phyloP scores from a whole-genome alignment of 352 stramenopile species.

The Pythium vanterpoolii region DNA sequence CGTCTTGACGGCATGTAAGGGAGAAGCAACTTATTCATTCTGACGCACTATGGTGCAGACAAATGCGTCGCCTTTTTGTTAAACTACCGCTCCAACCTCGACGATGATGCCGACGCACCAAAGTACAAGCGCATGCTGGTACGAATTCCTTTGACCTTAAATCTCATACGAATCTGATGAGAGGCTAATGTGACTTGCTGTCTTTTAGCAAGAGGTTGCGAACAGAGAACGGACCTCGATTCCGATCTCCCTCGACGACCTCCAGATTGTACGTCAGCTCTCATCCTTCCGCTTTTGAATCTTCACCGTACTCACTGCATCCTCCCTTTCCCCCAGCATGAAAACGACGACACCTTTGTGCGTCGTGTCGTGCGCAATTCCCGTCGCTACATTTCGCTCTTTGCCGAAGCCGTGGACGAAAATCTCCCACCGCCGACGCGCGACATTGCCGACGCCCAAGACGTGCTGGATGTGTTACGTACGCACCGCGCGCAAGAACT shows the following conservation, averaged over 20 bases:
- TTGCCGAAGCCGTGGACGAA: conserved; percentile 87
- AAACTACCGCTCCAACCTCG: conserved; percentile 74
- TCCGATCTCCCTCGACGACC: conserved; percentile 73
- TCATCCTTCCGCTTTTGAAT: not conserved
- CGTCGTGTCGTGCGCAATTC: conserved; percentile 84
- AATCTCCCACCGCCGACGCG: conserved; percentile 75
- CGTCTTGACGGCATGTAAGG: not conserved
- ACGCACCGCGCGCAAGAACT: conserved; percentile 75
- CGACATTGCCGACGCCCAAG: conserved; percentile 77
- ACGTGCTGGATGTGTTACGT: conserved; percentile 83
- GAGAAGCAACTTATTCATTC: not conserved
- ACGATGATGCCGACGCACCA: conserved; percentile 49
- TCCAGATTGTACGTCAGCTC: conserved; percentile 59
- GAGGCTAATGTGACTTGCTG: not conserved
- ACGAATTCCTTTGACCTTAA: conserved; percentile 9
- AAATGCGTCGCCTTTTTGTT: conserved; percentile 77
- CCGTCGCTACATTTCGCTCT: conserved; percentile 85
- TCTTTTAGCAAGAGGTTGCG: conserved; percentile 78
- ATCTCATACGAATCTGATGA: not conserved
- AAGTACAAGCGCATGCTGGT: conserved; percentile 86
- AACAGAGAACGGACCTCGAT: conserved; percentile 81
- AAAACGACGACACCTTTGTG: conserved; percentile 83
- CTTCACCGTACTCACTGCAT: not conserved
- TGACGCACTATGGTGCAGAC: conserved; percentile 29
- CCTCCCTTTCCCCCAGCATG: conserved; percentile 36